These are phyloP conservation scores for Fusarium sacchari DNA, from an alignment of 2,329 filamentous ascomycete species.

Conservation along the genomic window DNA sequence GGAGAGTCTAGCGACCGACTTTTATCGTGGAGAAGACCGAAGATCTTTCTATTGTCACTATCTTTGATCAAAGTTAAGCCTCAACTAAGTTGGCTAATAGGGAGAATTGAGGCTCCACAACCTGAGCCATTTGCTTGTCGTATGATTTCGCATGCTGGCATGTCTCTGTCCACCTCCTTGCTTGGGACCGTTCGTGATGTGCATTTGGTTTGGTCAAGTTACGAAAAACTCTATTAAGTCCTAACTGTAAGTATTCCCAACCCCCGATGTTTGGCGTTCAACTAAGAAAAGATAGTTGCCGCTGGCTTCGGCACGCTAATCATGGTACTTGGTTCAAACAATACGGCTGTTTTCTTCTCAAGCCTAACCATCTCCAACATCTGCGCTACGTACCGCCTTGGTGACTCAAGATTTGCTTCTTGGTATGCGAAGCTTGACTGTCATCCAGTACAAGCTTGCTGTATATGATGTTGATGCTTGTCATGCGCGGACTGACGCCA, in stretches of 20 bases:
- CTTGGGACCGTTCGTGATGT: background rate
- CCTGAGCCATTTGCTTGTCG: constrained; percentile 12
- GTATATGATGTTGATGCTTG: constrained; percentile 1
- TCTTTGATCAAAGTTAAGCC: background rate
- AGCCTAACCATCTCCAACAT: background rate
- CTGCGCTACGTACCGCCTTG: background rate
- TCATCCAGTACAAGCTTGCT: background rate
- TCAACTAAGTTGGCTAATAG: constrained; percentile 2
- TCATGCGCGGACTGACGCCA: background rate
- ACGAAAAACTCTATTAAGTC: background rate
- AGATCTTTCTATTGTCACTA: constrained; percentile 12
- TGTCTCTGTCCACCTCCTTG: constrained; percentile 3
- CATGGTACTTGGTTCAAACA: background rate
- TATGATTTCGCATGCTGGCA: constrained; percentile 14
- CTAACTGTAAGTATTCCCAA: constrained; percentile 9
- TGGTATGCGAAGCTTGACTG: background rate
- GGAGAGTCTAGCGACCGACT: constrained; percentile 17
- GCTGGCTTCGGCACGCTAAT: background rate
- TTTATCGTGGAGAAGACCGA: constrained; percentile 5
- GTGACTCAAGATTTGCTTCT: constrained; percentile 3
- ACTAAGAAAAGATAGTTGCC: background rate
- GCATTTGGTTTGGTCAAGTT: background rate
- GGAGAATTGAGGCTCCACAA: background rate
- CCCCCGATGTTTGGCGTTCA: constrained; percentile 8
- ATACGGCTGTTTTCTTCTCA: background rate